phyloP scores from a whole-genome alignment of 148 eudicot genomes.

The Cornus controversa region DNA sequence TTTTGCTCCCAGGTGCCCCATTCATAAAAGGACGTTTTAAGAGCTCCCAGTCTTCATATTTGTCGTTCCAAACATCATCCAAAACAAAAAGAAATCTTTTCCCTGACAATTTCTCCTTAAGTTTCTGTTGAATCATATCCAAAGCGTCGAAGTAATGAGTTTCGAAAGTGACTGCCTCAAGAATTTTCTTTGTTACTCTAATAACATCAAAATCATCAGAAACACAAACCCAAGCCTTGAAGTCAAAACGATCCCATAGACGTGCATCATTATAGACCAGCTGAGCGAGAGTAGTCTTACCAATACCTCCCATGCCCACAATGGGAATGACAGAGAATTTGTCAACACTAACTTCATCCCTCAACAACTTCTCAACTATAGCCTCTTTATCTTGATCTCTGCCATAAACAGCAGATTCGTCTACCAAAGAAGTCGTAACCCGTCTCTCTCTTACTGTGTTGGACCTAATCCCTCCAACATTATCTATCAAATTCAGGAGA shows the following conservation, averaged over 20 bases:
- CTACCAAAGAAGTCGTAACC: neutral
- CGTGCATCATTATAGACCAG: conserved; percentile 19
- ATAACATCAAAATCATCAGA: no score
- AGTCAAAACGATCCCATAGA: neutral
- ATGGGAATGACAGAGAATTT: no score
- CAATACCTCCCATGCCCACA: no score
- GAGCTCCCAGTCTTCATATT: no score
- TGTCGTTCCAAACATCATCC: conserved; percentile 26
- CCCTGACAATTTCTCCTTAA: neutral
- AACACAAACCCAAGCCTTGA: conserved; percentile 13
- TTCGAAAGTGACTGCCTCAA: no score
- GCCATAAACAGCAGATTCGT: conserved; percentile 6
- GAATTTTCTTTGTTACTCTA: neutral
- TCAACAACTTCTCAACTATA: no score
- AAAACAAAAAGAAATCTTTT: no score
- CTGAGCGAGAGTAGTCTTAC: conserved; percentile 14
- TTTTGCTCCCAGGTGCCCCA: conserved; percentile 8
- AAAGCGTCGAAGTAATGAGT: no score
- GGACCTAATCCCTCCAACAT: neutral
- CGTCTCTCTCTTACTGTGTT: neutral
- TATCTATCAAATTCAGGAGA: neutral
- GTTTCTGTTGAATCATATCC: no score
- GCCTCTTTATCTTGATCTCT: conserved; percentile 1
- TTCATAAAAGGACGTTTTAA: neutral
- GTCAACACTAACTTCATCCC: no score